Base-by-base conservation (phyloP, 2,329 filamentous ascomycete genomes). In the Rhytidhysteron rufulum region DNA sequence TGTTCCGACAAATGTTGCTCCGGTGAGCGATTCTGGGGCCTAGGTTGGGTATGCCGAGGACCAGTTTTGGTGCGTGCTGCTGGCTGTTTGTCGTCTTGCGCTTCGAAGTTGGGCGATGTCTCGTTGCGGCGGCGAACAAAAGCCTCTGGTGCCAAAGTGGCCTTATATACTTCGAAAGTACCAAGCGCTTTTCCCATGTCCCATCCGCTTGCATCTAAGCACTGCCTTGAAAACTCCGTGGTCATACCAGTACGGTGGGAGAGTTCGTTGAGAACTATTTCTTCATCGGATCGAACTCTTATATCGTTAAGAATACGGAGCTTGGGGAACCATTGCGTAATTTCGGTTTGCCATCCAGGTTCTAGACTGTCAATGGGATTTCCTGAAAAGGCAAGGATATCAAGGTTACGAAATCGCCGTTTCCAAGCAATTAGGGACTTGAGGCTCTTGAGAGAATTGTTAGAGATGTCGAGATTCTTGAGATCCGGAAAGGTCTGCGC, bases 381-480 rank as follows among this genome's bases (percentile, higher is more conserved):
- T 37, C 80, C 83, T 8, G 77, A 76, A 46, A 95, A 70, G 45
- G 94, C 81, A 2, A 98, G 75, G 38, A 90, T 90, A 58, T 95
- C 82, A 9, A 97, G 75, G 41, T 81, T 72, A 38, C 76, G 80
- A 57, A 97, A 90, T 40, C 86, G 88, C 57, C 82, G 79, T 44
- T 83, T 83, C 89, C 89, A 96, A 22, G 74, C 77, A 38, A 82
- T 77, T 34, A 98, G 66, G 8, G 79, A 77, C 41, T 81, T 78
- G 37, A 88, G 66, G 37, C 78, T 80, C 43, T 76, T 73, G 53
- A 98, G 80, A 30, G 82, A 79, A 67, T 97, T 97, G 58, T 83
- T 80, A 40, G 88, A 93, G 19, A 97, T 77, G 51, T 96, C 91
- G 10, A 98, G 79, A 50, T 95, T 90, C 60, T 88, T 83, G 44